Base-by-base conservation (phyloP, 163 green algal genomes). In the Prototheca cutis region DNA sequence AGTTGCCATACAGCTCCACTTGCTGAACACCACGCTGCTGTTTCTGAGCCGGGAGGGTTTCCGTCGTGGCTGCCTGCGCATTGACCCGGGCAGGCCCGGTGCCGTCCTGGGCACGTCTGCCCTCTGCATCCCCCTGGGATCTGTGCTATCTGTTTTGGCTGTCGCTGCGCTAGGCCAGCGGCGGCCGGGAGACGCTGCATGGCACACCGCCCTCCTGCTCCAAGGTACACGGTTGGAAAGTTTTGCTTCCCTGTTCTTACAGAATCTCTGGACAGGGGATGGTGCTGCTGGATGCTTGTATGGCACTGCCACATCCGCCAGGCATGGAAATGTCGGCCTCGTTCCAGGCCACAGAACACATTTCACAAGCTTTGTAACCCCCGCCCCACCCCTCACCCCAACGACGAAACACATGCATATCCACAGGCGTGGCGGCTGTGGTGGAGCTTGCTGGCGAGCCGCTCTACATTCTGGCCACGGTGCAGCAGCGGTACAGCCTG, bases 11-110 rank as follows among this genome's bases (percentile, higher is more conserved):
- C 88, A 95, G 66, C 95, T 95, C 54, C 87, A 94, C 58, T 72
- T 96, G 2, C 78, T 96, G 53, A 95, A 85, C 56, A 91, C 87
- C 39, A 84, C 76, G 32, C 90, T 94, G 45, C 63, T 96, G 18
- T 84, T 91, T 40, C 68, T 96, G 1, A 87, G 79, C 58, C 64
- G 89, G 3, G 89, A 96, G 49, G 89, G 89, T 24, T 83, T 95
- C 32, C 73, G 88, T 0, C 55, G 88, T 4, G 87, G 78, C 13
- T 91, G 89, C 59, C 63, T 94, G 33, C 73, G 84, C 3, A 59
- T 73, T 18, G 33, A 63, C 21, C 33, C 8, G 17, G 25, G 47
- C 52, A 0, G 28, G 23, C 15, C 27, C 2, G 4, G 2, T 3
- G 63, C 40, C 56, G 65, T 85, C 48, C 53, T 88, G 33, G 58